Conservation (phyloP, 179 eudicot genomes). For the Vitellaria paradoxa region DNA sequence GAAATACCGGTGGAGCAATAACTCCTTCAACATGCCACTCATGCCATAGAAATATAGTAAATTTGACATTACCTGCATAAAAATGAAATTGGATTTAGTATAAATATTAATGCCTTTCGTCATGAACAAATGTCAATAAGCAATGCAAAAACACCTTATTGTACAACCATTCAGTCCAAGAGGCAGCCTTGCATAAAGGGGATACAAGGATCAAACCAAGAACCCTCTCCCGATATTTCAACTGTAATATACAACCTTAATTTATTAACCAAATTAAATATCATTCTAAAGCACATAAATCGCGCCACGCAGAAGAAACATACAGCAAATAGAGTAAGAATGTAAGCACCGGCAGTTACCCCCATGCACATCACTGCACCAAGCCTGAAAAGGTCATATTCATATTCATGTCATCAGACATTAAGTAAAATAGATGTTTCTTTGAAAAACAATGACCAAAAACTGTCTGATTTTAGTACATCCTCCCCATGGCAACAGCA, state of each 20-base stretch:
- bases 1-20: conserved; percentile 82
- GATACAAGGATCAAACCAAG: conserved; percentile 93
- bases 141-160: conserved; percentile 58
- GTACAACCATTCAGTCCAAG: conserved; percentile 97
- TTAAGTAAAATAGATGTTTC: background rate
- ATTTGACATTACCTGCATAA: conserved; percentile 72
- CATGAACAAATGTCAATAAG: background rate
- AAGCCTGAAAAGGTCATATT: conserved; percentile 57
- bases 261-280: background rate
- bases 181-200: conserved; percentile 83
- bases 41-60: conserved; percentile 85
- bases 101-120: background rate
- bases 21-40: conserved; percentile 80
- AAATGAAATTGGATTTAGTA: conserved; percentile 18
- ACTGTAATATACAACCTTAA: conserved; percentile 42
- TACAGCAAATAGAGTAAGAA: conserved; percentile 93
- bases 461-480: too few species aligned
- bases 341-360: conserved; percentile 93
- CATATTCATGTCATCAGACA: conserved; percentile 20
- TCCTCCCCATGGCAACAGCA: too few species aligned
- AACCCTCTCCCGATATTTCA: conserved; percentile 85
- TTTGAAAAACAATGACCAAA: too few species aligned
- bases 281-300: background rate
- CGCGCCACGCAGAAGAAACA: conserved; percentile 19
- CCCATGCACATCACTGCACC: conserved; percentile 99